A percentile compares a stretch with the other conserved stretches of the same genome.
Evolutionary conservation across 2,329 filamentous ascomycete species (phyloP).

Genomic region (Zasmidium angulare): DNA sequence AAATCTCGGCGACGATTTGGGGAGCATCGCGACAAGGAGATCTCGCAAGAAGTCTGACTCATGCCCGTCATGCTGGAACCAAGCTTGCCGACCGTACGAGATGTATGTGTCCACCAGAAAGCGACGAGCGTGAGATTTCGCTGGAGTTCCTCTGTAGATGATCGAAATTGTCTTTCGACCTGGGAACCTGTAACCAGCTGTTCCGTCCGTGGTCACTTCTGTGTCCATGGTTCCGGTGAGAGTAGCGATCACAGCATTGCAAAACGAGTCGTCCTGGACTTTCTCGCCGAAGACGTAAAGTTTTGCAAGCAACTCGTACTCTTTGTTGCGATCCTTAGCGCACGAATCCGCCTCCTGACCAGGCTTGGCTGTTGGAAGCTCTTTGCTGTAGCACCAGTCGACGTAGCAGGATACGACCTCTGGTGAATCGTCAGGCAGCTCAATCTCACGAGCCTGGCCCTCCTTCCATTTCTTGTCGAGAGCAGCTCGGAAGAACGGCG

Average conservation of each 20-base stretch:
- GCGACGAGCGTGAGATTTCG: constrained; percentile 2
- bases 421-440: constrained; percentile 2
- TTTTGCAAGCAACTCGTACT: neutral
- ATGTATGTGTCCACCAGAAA: constrained; percentile 8
- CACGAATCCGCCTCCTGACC: neutral
- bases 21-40: neutral
- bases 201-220: neutral
- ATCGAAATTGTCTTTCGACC: neutral
- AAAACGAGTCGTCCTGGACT: constrained; percentile 13
- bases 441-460: neutral
- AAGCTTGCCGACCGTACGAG: neutral
- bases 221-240: neutral
- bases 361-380: neutral
- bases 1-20: neutral
- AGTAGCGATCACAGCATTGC: neutral
- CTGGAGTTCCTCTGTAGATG: constrained; percentile 7
- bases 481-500: constrained; percentile 8
- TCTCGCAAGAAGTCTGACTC: neutral
- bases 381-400: constrained; percentile 10
- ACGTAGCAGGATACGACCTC: constrained; percentile 6
- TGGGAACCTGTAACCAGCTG: neutral
- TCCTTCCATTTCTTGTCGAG: constrained; percentile 11
- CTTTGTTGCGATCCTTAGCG: too few relatives aligned
- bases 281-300: constrained; percentile 18
- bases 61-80: neutral